These are phyloP conservation scores for Solanum aculeatissimum DNA, from an alignment of 305 asterid genomes.

Conservation along the genomic window DNA sequence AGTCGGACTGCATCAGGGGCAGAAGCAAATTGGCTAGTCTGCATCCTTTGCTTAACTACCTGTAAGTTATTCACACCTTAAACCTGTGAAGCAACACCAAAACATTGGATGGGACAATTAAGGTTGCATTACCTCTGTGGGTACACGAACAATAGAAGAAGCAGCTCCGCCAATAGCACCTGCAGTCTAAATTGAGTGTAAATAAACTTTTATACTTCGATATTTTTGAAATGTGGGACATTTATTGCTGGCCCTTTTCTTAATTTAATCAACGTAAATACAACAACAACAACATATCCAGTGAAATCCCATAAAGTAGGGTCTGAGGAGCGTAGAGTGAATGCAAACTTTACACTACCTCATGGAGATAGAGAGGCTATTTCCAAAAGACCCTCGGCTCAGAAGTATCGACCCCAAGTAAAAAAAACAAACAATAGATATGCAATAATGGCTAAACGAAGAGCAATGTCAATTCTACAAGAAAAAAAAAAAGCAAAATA, in stretches of 20 bases:
- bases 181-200: slow-evolving; percentile 38
- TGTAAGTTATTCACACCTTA: slow-evolving; percentile 5
- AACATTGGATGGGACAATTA: background rate
- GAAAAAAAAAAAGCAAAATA: too few species aligned
- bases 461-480: too few species aligned
- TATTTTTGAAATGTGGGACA: background rate
- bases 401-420: too few species aligned
- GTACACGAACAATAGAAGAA: slow-evolving; percentile 61
- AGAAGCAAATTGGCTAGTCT: slow-evolving; percentile 64
- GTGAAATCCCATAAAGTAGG: too few species aligned
- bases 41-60: slow-evolving; percentile 77
- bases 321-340: too few species aligned
- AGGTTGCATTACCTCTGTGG: slow-evolving; percentile 42
- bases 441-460: too few species aligned
- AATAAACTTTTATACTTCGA: background rate
- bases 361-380: too few species aligned
- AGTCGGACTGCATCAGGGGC: slow-evolving; percentile 61
- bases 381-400: too few species aligned
- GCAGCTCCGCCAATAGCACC: slow-evolving; percentile 71
- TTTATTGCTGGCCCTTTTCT: background rate
- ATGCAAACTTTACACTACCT: too few species aligned
- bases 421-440: too few species aligned
- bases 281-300: too few species aligned
- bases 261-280: background rate
- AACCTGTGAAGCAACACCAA: background rate